phyloP scores from a whole-genome alignment of 1,139 yeast genomes.

The Protomyces arabidopsidicola region DNA sequence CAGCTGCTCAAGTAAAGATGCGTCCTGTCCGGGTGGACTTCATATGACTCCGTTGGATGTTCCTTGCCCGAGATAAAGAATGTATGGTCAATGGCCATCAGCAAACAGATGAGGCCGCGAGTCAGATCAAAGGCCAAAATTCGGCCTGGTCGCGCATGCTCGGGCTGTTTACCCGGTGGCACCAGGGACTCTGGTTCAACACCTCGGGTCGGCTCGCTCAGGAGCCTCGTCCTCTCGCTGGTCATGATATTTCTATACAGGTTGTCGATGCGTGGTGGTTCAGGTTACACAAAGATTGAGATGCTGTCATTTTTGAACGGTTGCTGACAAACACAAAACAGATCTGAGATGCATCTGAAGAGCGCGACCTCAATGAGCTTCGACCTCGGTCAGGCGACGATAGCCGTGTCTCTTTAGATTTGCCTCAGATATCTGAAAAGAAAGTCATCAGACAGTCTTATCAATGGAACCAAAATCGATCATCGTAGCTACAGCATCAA shows the following conservation, averaged over 20 bases:
- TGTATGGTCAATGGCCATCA: slow-evolving; percentile 26
- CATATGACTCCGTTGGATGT: slow-evolving; percentile 18
- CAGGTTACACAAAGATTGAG: too few relatives aligned
- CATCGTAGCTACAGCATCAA: too few relatives aligned
- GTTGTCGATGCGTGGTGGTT: too few relatives aligned
- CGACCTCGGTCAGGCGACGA: too few relatives aligned
- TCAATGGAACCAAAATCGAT: too few relatives aligned
- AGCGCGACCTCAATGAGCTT: too few relatives aligned
- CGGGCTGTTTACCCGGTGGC: background rate
- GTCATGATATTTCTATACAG: background rate
- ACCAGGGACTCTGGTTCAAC: background rate
- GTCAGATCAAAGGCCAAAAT: slow-evolving; percentile 17
- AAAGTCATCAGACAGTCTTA: too few relatives aligned
- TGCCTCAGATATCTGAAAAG: too few relatives aligned
- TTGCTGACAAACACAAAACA: background rate
- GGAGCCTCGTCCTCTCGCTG: background rate
- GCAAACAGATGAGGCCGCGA: slow-evolving; percentile 19
- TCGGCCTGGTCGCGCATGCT: background rate
- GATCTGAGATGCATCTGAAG: too few relatives aligned
- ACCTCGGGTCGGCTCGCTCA: background rate
- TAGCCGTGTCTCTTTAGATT: too few relatives aligned
- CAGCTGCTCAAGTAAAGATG: slow-evolving; percentile 8
- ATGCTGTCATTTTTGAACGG: background rate
- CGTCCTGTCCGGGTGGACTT: slow-evolving; percentile 18
- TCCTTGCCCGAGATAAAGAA: slow-evolving; percentile 25